Evolutionary conservation across 2,329 filamentous ascomycete genomes (phyloP), one percentile per base, ranked within the genome.

Genomic region (Gnomoniopsis sp.): DNA sequence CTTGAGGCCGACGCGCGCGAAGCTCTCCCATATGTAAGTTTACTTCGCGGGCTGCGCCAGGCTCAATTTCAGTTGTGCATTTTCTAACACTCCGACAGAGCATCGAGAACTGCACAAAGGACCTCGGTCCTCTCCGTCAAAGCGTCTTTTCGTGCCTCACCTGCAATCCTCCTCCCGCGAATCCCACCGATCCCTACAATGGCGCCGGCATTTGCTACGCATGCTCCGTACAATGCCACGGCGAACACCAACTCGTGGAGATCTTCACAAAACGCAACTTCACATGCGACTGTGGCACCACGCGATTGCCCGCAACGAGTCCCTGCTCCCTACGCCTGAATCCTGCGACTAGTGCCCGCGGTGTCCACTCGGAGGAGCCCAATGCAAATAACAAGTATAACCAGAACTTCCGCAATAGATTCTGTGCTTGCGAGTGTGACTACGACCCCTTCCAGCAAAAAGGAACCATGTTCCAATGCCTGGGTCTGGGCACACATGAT

Each of bases 381-480:
- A 81, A 86, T 17, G 77, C 78, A 44, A 85, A 81, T 64, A 98
- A 99, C 77, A 88, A 84, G 66, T 99, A 99, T 77, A 96, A 97
- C 69, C 90, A 97, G 62, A 99, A 99, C 77, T 99, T 96, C 68
- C 83, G 85, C 65, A 98, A 98, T 68, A 84, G 82, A 48, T 99
- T 99, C 75, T 99, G 95, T 71, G 90, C 89, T 2, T 99, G 95
- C 69, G 84, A 84, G 33, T 88, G 93, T 68, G 86, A 93, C 60
- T 99, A 99, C 70, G 89, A 97, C 70, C 86, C 93, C 0, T 84
- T 93, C 50, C 81, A 90, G 70, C 92, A 99, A 71, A 96, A 93
- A 66, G 93, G 93, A 0, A 98, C 93, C 43, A 99, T 99, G 95
- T 99, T 96, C 66, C 95, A 99, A 72, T 99, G 95, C 70, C 73